These are phyloP conservation scores for Corinectria fuckeliana DNA, from an alignment of 2,329 filamentous ascomycete genomes.

Conservation along the genomic window DNA sequence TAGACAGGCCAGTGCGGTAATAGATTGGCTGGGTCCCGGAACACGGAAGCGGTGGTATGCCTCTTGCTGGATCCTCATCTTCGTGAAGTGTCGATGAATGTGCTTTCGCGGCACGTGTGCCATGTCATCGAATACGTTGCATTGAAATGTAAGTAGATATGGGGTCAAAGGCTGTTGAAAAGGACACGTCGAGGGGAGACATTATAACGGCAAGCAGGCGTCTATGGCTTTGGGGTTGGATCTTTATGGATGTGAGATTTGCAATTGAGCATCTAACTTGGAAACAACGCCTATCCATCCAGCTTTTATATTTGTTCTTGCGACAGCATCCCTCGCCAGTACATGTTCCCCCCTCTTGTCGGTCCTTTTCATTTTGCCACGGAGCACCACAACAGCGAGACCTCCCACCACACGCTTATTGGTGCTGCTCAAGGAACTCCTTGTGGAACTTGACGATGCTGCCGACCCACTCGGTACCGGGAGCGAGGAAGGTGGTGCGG, in stretches of 20 bases:
- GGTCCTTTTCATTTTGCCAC: not conserved
- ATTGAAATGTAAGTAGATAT: too few species aligned
- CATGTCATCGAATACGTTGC: not conserved
- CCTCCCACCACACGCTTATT: slow-evolving; percentile 41
- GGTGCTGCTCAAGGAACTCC: slow-evolving; percentile 86
- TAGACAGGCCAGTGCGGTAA: slow-evolving; percentile 39
- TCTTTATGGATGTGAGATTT: slow-evolving; percentile 11
- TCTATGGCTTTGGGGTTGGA: not conserved
- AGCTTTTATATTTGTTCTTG: slow-evolving; percentile 9
- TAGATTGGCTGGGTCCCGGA: slow-evolving; percentile 33
- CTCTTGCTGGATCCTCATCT: not conserved
- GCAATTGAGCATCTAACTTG: slow-evolving; percentile 7
- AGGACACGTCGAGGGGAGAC: not conserved
- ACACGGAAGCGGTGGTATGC: slow-evolving; percentile 17
- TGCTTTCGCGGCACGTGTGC: too few species aligned
- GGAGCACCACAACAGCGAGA: not conserved
- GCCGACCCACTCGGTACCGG: slow-evolving; percentile 93
- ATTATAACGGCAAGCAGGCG: not conserved
- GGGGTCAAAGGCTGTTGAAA: not conserved
- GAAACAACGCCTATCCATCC: slow-evolving; percentile 11
- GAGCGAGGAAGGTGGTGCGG: slow-evolving; percentile 94
- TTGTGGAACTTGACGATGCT: slow-evolving; percentile 89
- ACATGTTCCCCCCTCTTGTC: not conserved
- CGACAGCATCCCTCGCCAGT: not conserved
- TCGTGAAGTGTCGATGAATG: not conserved